A percentile compares a stretch with the other conserved stretches of the same genome.
Conservation (phyloP, 495 filamentous ascomycete genomes). For the Penicillium lagena region DNA sequence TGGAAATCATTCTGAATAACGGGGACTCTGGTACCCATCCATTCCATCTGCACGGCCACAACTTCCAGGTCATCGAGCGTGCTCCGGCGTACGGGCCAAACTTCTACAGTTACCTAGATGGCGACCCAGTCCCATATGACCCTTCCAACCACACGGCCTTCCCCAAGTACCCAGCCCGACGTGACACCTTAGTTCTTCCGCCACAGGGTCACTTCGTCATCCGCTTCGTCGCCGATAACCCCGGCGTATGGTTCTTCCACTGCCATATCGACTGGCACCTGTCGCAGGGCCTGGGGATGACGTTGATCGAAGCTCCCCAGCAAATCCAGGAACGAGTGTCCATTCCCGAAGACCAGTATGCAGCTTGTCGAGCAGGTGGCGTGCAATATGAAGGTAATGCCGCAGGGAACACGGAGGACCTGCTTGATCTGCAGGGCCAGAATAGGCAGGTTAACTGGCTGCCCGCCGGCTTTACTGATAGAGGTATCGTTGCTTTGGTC, state of each 20-base stretch:
- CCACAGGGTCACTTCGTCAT: conserved; percentile 55
- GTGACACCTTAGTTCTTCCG: conserved; percentile 51
- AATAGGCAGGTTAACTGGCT: conserved; percentile 49
- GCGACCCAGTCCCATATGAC: conserved; percentile 34
- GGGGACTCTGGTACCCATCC: conserved; percentile 67
- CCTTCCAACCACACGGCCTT: conserved; percentile 29
- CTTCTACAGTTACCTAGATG: conserved; percentile 24
- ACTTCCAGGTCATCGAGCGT: conserved; percentile 65
- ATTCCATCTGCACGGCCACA: conserved; percentile 85
- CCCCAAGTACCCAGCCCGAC: conserved; percentile 39
- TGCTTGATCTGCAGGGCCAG: conserved; percentile 59
- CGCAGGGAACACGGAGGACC: conserved; percentile 59
- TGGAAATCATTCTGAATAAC: conserved; percentile 82
- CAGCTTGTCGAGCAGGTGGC: conserved; percentile 47
- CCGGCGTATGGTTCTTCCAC: conserved; percentile 53
- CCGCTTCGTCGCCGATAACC: conserved; percentile 63
- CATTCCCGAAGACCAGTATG: conserved; percentile 58
- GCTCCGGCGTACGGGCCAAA: conserved; percentile 32
- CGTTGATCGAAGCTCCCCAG: conserved; percentile 52
- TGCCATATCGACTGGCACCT: conserved; percentile 69
- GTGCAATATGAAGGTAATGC: conserved; percentile 60
- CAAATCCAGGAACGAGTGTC: conserved; percentile 52
- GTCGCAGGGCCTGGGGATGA: conserved; percentile 32
- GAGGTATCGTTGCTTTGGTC: conserved; percentile 65
- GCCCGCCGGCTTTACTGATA: conserved; percentile 64